Base-by-base conservation (phyloP, 257 asterid genomes). In the Ilex aquifolium region DNA sequence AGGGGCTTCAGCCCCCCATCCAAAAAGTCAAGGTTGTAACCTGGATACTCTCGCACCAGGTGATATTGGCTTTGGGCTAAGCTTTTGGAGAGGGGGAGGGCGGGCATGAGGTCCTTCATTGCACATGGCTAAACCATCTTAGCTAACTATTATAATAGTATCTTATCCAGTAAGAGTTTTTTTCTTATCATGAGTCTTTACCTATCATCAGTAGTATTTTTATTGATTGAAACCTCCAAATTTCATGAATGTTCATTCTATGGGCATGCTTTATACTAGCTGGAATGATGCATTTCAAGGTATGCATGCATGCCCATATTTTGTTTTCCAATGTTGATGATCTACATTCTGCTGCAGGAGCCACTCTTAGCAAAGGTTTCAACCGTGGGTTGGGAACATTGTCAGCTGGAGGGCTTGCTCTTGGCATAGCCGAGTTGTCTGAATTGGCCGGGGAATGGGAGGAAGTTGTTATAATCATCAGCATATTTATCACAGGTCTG, bases 331-430 rank as follows among this genome's bases (percentile, higher is more conserved):
- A 11, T 46, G 52, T 46, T 51, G 16, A 42, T 48, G 44, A 11
- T 16, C 36, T 21, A 49, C 16, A 40, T 17, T 39, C 32, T 66
- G 16, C 54, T 46, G 44, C 76, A 90, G 97, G 97, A 61, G 97
- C 97, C 42, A 91, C 97, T 50, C 77, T 90, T 48, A 90, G 79
- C 72, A 90, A 88, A 71, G 97, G 97, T 32, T 85, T 90, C 69
- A 90, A 88, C 76, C 97, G 97, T 6, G 97, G 85, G 7, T 56
- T 90, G 32, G 97, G 97, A 61, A 88, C 97, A n/a, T 44, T 90
- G 16, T 85, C 91, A 17, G 97, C 97, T 56, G 96, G 97, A 76
- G 85, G 85, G 49, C 82, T 90, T 54, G 88, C 96, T 64, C 73
- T 90, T 42, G 95, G 80, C 48, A 83, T 88, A 65, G 97, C 92